Conservation (phyloP, 768 basidiomycete genomes). For the Vishniacozyma victoriae region DNA sequence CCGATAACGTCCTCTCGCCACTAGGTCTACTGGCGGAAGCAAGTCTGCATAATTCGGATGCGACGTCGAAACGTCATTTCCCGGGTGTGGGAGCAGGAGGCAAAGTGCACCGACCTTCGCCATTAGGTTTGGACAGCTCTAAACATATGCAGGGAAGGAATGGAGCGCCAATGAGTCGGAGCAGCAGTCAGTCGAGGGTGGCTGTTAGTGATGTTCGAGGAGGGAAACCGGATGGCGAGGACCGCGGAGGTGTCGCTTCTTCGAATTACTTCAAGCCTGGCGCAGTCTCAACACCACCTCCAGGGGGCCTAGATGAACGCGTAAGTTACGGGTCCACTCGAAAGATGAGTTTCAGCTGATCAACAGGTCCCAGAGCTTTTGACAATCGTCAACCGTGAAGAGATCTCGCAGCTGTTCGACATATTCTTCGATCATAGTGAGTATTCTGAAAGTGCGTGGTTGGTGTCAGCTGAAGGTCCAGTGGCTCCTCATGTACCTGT, state of each 20-base stretch:
- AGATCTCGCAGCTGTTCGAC: conserved; percentile 84
- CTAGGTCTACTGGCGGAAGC: conserved; percentile 88
- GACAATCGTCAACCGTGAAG: conserved; percentile 75
- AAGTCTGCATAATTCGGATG: conserved; percentile 50
- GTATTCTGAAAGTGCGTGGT: conserved; percentile 7
- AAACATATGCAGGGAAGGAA: conserved; percentile 4
- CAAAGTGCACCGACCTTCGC: conserved; percentile 18
- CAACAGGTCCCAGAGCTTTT: conserved; percentile 97
- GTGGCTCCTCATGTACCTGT: conserved; percentile 62
- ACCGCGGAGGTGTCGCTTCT: conserved; percentile 59
- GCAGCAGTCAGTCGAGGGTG: conserved; percentile 19
- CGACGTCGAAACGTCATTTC: conserved; percentile 5
- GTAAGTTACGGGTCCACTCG: conserved; percentile 2
- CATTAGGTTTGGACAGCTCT: conserved; percentile 19
- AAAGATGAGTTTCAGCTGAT: no score
- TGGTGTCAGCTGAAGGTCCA: conserved; percentile 55
- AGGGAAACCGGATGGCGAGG: conserved; percentile 44
- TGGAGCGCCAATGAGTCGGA: neutral
- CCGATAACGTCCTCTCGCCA: conserved; percentile 87
- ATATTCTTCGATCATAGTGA: conserved; percentile 52
- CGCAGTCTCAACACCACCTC: conserved; percentile 49
- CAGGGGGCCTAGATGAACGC: conserved; percentile 61
- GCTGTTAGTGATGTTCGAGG: conserved; percentile 38
- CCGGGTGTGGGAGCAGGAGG: conserved; percentile 1
- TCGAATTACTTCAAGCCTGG: conserved; percentile 92